phyloP scores from a whole-genome alignment of 805 yeast genomes.

The Candida koratica region DNA sequence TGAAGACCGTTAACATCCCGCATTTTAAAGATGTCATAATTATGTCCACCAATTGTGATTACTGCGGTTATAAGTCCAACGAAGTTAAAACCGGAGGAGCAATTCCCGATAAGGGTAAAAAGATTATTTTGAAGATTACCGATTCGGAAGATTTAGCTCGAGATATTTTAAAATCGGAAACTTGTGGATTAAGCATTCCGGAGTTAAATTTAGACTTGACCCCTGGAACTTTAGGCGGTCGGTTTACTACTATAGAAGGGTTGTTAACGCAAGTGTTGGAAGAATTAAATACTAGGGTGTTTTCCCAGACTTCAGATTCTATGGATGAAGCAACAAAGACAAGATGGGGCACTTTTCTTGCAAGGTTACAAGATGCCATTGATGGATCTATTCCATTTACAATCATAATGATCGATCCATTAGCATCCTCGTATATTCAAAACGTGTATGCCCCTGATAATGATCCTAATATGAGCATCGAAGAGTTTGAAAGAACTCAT shows the following conservation, averaged over 20 bases:
- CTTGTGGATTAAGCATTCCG: slow-evolving; percentile 82
- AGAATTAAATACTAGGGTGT: slow-evolving; percentile 81
- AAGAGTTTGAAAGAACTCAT: slow-evolving; percentile 83
- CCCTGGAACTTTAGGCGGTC: slow-evolving; percentile 96
- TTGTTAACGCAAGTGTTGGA: slow-evolving; percentile 82
- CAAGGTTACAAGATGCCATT: slow-evolving; percentile 68
- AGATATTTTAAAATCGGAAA: slow-evolving; percentile 91
- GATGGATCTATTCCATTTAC: slow-evolving; percentile 83
- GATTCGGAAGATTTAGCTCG: slow-evolving; percentile 92
- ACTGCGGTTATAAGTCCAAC: slow-evolving; percentile 93
- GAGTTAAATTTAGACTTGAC: slow-evolving; percentile 87
- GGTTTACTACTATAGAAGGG: slow-evolving; percentile 97
- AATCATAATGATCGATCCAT: slow-evolving; percentile 85
- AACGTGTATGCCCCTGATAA: slow-evolving; percentile 98
- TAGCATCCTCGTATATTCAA: slow-evolving; percentile 93
- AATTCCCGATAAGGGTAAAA: slow-evolving; percentile 80
- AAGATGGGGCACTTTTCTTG: slow-evolving; percentile 83
- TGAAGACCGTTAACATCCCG: slow-evolving; percentile 95
- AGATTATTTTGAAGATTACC: slow-evolving; percentile 66
- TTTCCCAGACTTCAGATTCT: slow-evolving; percentile 82
- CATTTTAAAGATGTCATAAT: slow-evolving; percentile 96
- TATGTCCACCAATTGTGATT: slow-evolving; percentile 90
- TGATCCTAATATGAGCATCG: slow-evolving; percentile 92
- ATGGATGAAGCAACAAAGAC: slow-evolving; percentile 74
- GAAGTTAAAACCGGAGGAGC: slow-evolving; percentile 99